These are phyloP conservation scores for Colletotrichum coccodes DNA, from an alignment of 2,329 filamentous ascomycete genomes.

Conservation along the genomic window DNA sequence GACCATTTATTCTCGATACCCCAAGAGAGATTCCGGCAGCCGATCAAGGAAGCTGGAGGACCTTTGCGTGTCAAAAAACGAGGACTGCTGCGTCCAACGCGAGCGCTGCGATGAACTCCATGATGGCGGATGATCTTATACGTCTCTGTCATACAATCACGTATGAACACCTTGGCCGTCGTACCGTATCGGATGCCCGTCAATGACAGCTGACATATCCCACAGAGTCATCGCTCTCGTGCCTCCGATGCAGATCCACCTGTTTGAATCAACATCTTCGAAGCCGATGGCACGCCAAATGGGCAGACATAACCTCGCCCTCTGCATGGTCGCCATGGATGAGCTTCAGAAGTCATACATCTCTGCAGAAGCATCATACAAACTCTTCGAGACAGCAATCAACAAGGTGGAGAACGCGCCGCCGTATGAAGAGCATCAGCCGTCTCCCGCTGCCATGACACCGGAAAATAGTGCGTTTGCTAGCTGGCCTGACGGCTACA, in stretches of 20 bases:
- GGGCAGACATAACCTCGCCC: conserved; percentile 25
- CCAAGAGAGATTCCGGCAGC: conserved; percentile 10
- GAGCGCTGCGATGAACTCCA: conserved; percentile 19
- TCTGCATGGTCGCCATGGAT: conserved; percentile 28
- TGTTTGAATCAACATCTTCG: conserved; percentile 23
- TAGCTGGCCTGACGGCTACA: conserved; percentile 16
- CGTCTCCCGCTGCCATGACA: neutral
- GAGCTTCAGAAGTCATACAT: conserved; percentile 25
- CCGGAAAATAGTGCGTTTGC: neutral
- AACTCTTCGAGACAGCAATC: conserved; percentile 23
- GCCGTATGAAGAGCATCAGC: neutral
- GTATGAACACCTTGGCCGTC: neutral
- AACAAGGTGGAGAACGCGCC: conserved; percentile 15
- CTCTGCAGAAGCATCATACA: conserved; percentile 21
- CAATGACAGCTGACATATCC: neutral
- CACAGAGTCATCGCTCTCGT: conserved; percentile 18
- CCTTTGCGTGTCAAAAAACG: conserved; percentile 24
- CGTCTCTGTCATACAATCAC: conserved; percentile 13
- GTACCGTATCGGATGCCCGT: neutral
- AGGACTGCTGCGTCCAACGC: conserved; percentile 16
- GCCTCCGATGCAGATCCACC: conserved; percentile 29
- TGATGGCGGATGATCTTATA: conserved; percentile 25
- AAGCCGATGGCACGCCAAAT: conserved; percentile 26
- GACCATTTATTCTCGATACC: conserved; percentile 26
- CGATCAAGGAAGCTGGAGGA: conserved; percentile 20